phyloP scores from a whole-genome alignment of 495 filamentous ascomycete species.

The Poronia punctata region DNA sequence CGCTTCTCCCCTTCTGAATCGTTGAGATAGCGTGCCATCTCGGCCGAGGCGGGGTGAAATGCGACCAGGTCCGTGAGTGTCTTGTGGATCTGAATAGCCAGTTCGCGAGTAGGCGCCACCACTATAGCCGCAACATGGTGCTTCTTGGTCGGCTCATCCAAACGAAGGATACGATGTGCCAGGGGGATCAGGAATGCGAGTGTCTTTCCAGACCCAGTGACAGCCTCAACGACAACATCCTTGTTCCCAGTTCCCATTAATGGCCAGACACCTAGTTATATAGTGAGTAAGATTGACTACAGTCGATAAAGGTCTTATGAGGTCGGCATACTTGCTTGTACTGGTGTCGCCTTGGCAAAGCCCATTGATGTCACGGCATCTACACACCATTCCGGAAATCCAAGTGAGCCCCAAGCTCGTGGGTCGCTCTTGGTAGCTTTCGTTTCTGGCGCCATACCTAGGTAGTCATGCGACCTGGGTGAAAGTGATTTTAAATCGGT shows the following conservation, averaged over 20 bases:
- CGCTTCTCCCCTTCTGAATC: slow-evolving; percentile 45
- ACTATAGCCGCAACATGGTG: slow-evolving; percentile 87
- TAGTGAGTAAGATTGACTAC: no score
- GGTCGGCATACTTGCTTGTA: slow-evolving; percentile 68
- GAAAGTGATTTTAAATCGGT: no score
- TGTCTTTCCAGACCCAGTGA: slow-evolving; percentile 94
- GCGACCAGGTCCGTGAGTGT: slow-evolving; percentile 70
- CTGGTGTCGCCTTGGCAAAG: slow-evolving; percentile 83
- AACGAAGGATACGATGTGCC: slow-evolving; percentile 71
- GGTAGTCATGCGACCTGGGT: background rate
- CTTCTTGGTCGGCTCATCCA: slow-evolving; percentile 67
- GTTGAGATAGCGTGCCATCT: slow-evolving; percentile 43
- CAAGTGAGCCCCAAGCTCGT: slow-evolving; percentile 72
- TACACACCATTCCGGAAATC: slow-evolving; percentile 83
- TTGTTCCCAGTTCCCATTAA: slow-evolving; percentile 82
- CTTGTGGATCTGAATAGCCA: slow-evolving; percentile 82
- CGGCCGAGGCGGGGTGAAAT: slow-evolving; percentile 75
- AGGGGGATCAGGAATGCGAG: slow-evolving; percentile 85
- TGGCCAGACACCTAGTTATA: slow-evolving; percentile 49
- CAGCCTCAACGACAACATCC: slow-evolving; percentile 72
- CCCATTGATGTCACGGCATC: slow-evolving; percentile 80
- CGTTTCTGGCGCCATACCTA: slow-evolving; percentile 31
- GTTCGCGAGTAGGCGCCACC: slow-evolving; percentile 86
- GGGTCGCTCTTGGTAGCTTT: slow-evolving; percentile 34
- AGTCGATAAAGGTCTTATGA: background rate